These are phyloP conservation scores for Termitomyces sp. DNA, from an alignment of 768 basidiomycete species.

Conservation along the genomic window DNA sequence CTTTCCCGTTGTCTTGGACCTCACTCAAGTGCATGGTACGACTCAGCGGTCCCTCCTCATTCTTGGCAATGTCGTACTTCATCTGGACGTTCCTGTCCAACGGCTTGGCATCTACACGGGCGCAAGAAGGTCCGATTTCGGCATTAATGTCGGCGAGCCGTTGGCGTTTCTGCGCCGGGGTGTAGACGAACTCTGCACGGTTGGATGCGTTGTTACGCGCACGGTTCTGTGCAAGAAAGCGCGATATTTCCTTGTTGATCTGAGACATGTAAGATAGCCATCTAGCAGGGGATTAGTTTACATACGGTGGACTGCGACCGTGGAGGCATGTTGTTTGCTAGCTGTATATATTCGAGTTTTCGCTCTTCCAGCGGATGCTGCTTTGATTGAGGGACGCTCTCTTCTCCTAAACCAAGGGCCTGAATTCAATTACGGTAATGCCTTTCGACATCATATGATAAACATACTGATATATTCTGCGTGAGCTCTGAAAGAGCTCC, in stretches of 20 bases:
- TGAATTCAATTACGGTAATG: constrained; percentile 8
- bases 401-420: constrained; percentile 16
- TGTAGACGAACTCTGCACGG: constrained; percentile 64
- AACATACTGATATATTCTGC: constrained; percentile 44
- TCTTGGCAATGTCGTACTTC: constrained; percentile 85
- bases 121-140: constrained; percentile 45
- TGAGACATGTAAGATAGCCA: constrained; percentile 19
- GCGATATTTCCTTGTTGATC: constrained; percentile 69
- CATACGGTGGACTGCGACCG: constrained; percentile 57
- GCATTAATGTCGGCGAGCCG: constrained; percentile 23
- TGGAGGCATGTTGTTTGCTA: constrained; percentile 38
- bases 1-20: constrained; percentile 12
- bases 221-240: constrained; percentile 64
- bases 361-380: constrained; percentile 51
- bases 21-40: constrained; percentile 35
- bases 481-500: constrained; percentile 47
- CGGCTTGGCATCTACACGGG: constrained; percentile 65
- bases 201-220: constrained; percentile 75
- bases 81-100: constrained; percentile 74
- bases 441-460: background rate
- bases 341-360: constrained; percentile 57
- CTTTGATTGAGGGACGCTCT: background rate
- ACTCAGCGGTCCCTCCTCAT: constrained; percentile 70
- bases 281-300: constrained; percentile 1
- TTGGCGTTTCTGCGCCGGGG: constrained; percentile 48